Conservation (phyloP, 306 rosid species). For the Gastrolobium villosum region DNA sequence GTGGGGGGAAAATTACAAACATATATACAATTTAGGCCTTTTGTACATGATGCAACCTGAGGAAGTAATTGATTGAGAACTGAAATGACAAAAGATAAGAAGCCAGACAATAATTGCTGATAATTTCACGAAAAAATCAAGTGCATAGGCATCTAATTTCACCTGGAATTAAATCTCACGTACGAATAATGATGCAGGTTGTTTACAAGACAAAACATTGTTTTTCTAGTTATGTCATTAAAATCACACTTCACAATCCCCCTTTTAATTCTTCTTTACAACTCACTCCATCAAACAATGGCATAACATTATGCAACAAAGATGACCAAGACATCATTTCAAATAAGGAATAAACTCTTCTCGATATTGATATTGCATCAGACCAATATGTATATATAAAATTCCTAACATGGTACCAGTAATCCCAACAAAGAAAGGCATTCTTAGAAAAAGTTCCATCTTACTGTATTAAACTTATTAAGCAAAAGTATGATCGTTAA, state of each 20-base stretch:
- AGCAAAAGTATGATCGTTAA: conserved; percentile 1
- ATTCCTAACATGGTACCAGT: background rate
- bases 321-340: background rate
- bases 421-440: background rate
- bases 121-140: background rate
- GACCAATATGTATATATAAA: background rate
- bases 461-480: background rate
- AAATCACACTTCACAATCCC: background rate
- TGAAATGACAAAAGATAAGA: background rate
- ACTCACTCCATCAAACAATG: background rate
- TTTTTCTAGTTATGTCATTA: background rate
- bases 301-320: background rate
- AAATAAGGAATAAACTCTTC: background rate
- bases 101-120: background rate
- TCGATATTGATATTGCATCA: conserved; percentile 14
- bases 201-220: background rate
- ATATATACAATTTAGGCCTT: background rate
- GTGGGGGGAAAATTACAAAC: background rate
- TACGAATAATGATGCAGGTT: background rate
- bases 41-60: background rate
- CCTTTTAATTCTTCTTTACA: background rate
- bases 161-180: background rate
- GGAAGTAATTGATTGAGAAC: background rate
- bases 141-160: background rate
- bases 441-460: background rate